Conservation (phyloP, 176 grass and related monocot species). For the Avena sativa region DNA sequence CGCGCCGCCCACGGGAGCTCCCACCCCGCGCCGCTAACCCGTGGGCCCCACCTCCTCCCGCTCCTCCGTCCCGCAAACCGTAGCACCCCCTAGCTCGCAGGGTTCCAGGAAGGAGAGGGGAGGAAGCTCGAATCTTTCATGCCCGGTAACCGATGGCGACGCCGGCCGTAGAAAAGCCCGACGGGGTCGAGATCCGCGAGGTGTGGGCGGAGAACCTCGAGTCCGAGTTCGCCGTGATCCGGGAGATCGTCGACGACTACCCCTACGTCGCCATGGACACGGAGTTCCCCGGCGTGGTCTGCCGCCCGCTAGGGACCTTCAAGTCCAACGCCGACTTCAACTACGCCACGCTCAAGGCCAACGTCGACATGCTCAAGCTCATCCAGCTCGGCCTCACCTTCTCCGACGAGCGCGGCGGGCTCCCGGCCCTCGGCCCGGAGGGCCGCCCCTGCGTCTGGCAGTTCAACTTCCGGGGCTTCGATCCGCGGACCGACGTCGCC, state of each 20-base stretch:
- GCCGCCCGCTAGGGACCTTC: slow-evolving; percentile 48
- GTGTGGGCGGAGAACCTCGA: slow-evolving; percentile 80
- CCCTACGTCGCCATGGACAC: slow-evolving; percentile 75
- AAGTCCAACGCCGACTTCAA: slow-evolving; percentile 49
- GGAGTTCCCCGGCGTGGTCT: slow-evolving; percentile 80
- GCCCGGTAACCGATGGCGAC: slow-evolving; percentile 41
- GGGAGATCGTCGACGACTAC: slow-evolving; percentile 59
- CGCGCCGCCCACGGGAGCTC: slow-evolving; percentile 34
- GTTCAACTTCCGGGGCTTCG: slow-evolving; percentile 72
- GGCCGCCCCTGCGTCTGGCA: slow-evolving; percentile 54
- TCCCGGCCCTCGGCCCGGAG: slow-evolving; percentile 18
- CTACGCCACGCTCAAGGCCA: slow-evolving; percentile 62
- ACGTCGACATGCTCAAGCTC: slow-evolving; percentile 66
- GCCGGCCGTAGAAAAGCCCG: slow-evolving; percentile 53
- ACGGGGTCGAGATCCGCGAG: slow-evolving; percentile 68
- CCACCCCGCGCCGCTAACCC: slow-evolving; percentile 18
- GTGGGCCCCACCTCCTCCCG: slow-evolving; percentile 14
- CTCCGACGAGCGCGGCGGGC: slow-evolving; percentile 45
- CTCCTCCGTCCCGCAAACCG: not conserved
- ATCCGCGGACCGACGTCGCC: slow-evolving; percentile 51
- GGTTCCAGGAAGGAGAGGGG: slow-evolving; percentile 30
- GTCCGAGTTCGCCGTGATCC: slow-evolving; percentile 66
- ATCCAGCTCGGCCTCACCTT: slow-evolving; percentile 73
- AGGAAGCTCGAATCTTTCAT: slow-evolving; percentile 58
- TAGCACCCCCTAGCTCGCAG: slow-evolving; percentile 1